Percentiles rank a stretch among this genome's conserved stretches.
These are phyloP conservation scores for Dipteronia dyeriana DNA, from an alignment of 345 rosid genomes.

Conservation along the genomic window DNA sequence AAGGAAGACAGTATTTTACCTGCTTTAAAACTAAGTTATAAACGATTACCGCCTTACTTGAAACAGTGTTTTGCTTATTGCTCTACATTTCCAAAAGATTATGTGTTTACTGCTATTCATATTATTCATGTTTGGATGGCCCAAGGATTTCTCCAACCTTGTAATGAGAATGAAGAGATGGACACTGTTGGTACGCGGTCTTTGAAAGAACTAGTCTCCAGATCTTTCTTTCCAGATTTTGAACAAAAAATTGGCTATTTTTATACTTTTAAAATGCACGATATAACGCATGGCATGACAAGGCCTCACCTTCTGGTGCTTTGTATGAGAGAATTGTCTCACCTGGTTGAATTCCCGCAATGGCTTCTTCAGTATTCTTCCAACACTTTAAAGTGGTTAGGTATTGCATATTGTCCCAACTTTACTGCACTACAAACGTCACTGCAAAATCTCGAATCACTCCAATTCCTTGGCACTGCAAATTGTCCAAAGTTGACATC, in stretches of 20 bases:
- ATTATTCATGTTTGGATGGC: constrained; percentile 25
- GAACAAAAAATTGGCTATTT: not conserved
- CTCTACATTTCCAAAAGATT: constrained; percentile 18
- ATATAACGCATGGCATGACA: constrained; percentile 32
- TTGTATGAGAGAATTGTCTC: constrained; percentile 13
- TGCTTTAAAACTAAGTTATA: constrained; percentile 23
- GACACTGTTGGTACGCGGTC: constrained; percentile 17
- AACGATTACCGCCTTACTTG: not conserved
- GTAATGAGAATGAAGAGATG: not conserved
- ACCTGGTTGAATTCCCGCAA: constrained; percentile 22
- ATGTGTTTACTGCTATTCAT: not conserved
- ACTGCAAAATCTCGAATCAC: constrained; percentile 13
- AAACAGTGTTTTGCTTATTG: constrained; percentile 7
- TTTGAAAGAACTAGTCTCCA: constrained; percentile 26
- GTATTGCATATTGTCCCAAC: constrained; percentile 15
- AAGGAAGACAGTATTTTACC: constrained; percentile 11
- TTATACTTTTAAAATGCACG: constrained; percentile 27
- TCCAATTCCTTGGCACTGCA: constrained; percentile 2
- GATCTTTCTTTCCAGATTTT: constrained; percentile 35
- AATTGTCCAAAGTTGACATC: not conserved
- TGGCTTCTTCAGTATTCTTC: constrained; percentile 30
- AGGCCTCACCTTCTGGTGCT: constrained; percentile 18
- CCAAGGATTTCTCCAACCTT: constrained; percentile 11
- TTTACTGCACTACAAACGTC: constrained; percentile 22
- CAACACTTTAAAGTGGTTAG: not conserved